Conservation (phyloP, 75 land plant genomes). For the Pseudotsuga menziesii region DNA sequence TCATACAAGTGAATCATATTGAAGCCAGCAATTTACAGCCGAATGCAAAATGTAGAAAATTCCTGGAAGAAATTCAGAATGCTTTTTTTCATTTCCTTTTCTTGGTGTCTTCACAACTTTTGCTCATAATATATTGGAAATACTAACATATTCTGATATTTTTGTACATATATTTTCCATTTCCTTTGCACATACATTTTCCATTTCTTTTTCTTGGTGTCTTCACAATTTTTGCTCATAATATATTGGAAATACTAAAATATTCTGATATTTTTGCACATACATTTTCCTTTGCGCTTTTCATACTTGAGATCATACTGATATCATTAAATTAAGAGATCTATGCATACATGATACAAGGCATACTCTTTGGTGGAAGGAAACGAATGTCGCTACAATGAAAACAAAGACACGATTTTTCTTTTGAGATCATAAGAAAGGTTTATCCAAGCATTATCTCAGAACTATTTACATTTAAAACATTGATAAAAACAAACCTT, state of each 20-base stretch:
- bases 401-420: not conserved
- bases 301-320: not conserved
- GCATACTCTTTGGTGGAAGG: not conserved
- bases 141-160: not conserved
- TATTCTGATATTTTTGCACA: not conserved
- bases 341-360: not conserved
- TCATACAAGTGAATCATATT: not conserved
- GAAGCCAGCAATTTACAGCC: not conserved
- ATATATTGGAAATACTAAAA: not conserved
- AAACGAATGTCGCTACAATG: not conserved
- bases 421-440: not conserved
- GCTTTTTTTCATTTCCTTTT: not conserved
- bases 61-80: not conserved
- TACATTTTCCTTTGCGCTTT: not conserved
- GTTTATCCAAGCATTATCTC: not conserved
- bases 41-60: not conserved
- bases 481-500: conserved; percentile 32
- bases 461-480: not conserved
- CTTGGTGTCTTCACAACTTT: not conserved
- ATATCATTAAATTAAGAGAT: not conserved
- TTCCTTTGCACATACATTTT: too few relatives aligned
- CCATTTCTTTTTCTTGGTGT: not conserved
- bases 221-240: not conserved
- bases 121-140: not conserved
- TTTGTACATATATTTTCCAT: not conserved